phyloP scores from a whole-genome alignment of 2,329 filamentous ascomycete species.

The Ceratocystis cacaofunesta region DNA sequence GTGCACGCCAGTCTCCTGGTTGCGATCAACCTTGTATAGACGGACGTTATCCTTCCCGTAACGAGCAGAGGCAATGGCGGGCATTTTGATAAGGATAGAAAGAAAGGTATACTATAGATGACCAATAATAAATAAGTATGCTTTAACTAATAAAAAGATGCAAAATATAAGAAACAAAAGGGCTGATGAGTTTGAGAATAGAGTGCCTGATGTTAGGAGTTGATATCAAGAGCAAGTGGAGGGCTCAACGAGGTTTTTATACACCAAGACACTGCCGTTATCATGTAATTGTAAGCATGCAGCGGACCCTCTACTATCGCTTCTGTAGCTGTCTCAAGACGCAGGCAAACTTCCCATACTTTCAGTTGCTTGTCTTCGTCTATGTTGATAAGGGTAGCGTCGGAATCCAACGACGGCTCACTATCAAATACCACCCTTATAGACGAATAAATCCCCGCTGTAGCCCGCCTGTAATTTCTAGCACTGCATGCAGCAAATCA shows the following conservation, averaged over 20 bases:
- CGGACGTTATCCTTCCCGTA: constrained; percentile 98
- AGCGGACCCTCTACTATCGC: neutral
- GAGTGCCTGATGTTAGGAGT: neutral
- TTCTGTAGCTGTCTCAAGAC: neutral
- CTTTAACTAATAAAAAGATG: neutral
- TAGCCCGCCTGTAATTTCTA: neutral
- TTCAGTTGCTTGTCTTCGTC: neutral
- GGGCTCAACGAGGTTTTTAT: neutral
- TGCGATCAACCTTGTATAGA: constrained; percentile 81
- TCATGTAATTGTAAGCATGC: neutral
- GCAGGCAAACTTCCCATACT: neutral
- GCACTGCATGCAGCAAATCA: too few relatives aligned
- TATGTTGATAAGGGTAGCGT: neutral
- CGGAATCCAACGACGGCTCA: neutral
- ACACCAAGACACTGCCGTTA: neutral
- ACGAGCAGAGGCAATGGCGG: constrained; percentile 47
- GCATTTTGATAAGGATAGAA: constrained; percentile 28
- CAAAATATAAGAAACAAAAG: neutral
- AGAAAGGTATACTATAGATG: neutral
- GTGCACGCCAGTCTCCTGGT: constrained; percentile 62
- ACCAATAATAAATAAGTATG: too few relatives aligned
- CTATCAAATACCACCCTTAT: neutral
- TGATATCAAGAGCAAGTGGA: neutral
- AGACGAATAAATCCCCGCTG: neutral
- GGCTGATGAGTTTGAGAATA: neutral